These are phyloP conservation scores for Phytophthora pluvialis DNA, from an alignment of 352 stramenopile species.

Conservation along the genomic window DNA sequence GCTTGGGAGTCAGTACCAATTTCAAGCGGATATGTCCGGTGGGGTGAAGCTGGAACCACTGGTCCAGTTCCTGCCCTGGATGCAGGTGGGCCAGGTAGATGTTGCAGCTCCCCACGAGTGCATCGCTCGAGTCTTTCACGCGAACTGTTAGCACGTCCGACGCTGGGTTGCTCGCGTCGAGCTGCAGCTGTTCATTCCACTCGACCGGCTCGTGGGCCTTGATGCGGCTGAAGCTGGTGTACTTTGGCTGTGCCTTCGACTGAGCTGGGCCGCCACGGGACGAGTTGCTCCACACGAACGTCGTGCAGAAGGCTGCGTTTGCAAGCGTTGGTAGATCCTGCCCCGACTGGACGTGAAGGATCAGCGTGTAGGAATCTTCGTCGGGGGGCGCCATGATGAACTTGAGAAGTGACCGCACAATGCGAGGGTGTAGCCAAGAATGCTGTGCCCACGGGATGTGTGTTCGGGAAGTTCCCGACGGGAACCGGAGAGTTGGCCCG, in stretches of 20 bases:
- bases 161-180: slow-evolving; percentile 8
- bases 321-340: slow-evolving; percentile 13
- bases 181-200: slow-evolving; percentile 33
- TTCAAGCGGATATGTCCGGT: slow-evolving; percentile 48
- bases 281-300: slow-evolving; percentile 25
- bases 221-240: slow-evolving; percentile 15
- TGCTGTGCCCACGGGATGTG: background rate
- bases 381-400: slow-evolving; percentile 15
- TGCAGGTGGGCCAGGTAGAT: slow-evolving; percentile 49
- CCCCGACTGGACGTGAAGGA: slow-evolving; percentile 17
- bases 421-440: slow-evolving; percentile 34
- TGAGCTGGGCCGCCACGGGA: background rate
- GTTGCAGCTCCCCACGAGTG: slow-evolving; percentile 47
- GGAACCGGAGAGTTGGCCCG: too few relatives aligned
- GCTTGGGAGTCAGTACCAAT: slow-evolving; percentile 28
- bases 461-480: too few relatives aligned
- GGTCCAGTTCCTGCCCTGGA: slow-evolving; percentile 34
- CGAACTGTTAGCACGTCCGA: slow-evolving; percentile 28
- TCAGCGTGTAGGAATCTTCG: slow-evolving; percentile 19
- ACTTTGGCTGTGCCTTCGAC: slow-evolving; percentile 19
- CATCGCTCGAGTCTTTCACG: slow-evolving; percentile 26
- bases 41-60: slow-evolving; percentile 54
- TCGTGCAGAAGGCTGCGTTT: slow-evolving; percentile 24
- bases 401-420: background rate
- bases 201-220: slow-evolving; percentile 1